A percentile compares a stretch with the other conserved stretches of the same genome.
phyloP scores from a whole-genome alignment of 2,329 filamentous ascomycete species.

The Fusarium mangiferae region DNA sequence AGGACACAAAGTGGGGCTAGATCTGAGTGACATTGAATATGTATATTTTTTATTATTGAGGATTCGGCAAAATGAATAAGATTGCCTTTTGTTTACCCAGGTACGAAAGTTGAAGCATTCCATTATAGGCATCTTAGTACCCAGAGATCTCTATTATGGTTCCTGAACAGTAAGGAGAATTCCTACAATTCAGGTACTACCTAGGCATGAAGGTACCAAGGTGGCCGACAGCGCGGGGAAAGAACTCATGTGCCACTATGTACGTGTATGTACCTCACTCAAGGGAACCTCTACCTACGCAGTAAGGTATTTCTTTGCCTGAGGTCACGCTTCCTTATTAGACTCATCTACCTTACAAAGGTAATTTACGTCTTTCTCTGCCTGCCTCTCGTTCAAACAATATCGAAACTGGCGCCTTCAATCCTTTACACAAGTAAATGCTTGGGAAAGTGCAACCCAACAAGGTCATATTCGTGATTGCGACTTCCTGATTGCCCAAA shows the following conservation, averaged over 20 bases:
- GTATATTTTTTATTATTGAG: background rate
- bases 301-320: background rate
- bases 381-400: background rate
- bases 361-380: background rate
- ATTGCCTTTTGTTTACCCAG: background rate
- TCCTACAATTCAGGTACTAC: background rate
- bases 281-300: too few relatives aligned
- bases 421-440: background rate
- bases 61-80: background rate
- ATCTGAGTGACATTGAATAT: background rate
- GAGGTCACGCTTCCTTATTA: background rate
- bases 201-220: background rate
- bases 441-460: background rate
- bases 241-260: background rate
- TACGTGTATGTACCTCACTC: background rate
- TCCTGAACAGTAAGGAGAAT: constrained; percentile 27
- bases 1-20: background rate
- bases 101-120: background rate
- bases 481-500: constrained; percentile 19
- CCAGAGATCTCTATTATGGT: background rate
- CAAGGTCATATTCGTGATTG: constrained; percentile 15
- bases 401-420: background rate
- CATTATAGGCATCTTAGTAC: background rate
- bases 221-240: constrained; percentile 8
- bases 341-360: background rate